A percentile compares a stretch with the other conserved stretches of the same genome.
Evolutionary conservation across 2,329 filamentous ascomycete species (phyloP).

Genomic region (Aspergillus uvarum): DNA sequence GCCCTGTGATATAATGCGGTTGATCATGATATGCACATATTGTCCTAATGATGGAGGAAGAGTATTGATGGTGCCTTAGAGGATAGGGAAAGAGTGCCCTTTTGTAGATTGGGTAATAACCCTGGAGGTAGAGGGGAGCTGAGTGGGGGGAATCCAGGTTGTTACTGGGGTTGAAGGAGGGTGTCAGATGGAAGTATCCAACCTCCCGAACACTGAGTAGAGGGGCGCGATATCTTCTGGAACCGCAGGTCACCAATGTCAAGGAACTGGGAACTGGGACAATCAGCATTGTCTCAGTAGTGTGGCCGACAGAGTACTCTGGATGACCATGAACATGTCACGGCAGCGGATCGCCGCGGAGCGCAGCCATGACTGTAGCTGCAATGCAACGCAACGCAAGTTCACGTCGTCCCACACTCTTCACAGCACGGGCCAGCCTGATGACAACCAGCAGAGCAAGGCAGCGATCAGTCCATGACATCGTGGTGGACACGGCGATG

Average conservation of each 20-base stretch:
- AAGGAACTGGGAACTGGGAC: neutral
- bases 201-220: neutral
- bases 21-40: neutral
- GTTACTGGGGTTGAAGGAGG: neutral
- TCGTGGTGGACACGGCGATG: neutral
- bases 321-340: too few relatives aligned
- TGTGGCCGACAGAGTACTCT: too few relatives aligned
- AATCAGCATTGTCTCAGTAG: neutral
- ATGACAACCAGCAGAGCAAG: neutral
- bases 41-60: neutral
- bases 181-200: neutral
- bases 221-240: neutral
- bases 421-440: neutral
- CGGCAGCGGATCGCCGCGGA: neutral
- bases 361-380: neutral
- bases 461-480: neutral
- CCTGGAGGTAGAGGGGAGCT: neutral
- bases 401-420: constrained; percentile 2
- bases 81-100: neutral
- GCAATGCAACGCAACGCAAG: neutral
- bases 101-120: neutral
- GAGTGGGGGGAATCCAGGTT: neutral
- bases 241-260: neutral
- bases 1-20: neutral
- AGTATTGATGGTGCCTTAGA: neutral